Conservation (phyloP, 169 alveolate genomes). For the Eimeria mitis region DNA sequence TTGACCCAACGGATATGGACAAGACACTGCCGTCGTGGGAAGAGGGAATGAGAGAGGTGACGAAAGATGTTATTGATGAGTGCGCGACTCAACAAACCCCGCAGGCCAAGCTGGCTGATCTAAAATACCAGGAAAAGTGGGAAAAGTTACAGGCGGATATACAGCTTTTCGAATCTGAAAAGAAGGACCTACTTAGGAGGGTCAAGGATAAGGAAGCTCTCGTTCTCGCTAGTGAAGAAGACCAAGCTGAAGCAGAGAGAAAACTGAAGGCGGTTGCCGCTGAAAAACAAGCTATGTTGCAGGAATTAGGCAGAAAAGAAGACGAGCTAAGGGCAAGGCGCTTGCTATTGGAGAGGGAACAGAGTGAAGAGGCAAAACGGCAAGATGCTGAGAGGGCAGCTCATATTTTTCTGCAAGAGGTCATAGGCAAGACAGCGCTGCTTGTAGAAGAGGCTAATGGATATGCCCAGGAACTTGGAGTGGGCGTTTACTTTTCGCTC, state of each 20-base stretch:
- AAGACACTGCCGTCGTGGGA: slow-evolving; percentile 81
- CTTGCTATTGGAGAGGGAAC: slow-evolving; percentile 42
- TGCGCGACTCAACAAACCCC: slow-evolving; percentile 21
- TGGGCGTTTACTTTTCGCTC: slow-evolving; percentile 76
- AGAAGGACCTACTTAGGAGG: slow-evolving; percentile 55
- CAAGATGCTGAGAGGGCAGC: slow-evolving; percentile 79
- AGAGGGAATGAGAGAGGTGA: slow-evolving; percentile 82
- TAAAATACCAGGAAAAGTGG: slow-evolving; percentile 44
- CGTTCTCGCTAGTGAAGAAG: slow-evolving; percentile 70
- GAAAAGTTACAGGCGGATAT: slow-evolving; percentile 52
- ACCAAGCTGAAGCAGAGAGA: slow-evolving; percentile 66
- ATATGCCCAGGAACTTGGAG: slow-evolving; percentile 78
- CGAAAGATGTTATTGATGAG: slow-evolving; percentile 65
- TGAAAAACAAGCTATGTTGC: slow-evolving; percentile 55
- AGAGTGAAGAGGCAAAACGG: slow-evolving; percentile 53
- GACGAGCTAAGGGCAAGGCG: slow-evolving; percentile 45
- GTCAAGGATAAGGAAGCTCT: slow-evolving; percentile 71
- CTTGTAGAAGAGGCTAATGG: slow-evolving; percentile 80
- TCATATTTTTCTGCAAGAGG: slow-evolving; percentile 64
- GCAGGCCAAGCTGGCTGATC: slow-evolving; percentile 12
- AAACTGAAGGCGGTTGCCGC: slow-evolving; percentile 69
- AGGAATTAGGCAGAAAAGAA: slow-evolving; percentile 68
- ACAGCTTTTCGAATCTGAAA: slow-evolving; percentile 67
- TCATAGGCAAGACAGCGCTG: slow-evolving; percentile 70
- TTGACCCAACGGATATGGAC: slow-evolving; percentile 76